Base-by-base conservation (phyloP, 768 basidiomycete genomes). In the Paxillus involutus region DNA sequence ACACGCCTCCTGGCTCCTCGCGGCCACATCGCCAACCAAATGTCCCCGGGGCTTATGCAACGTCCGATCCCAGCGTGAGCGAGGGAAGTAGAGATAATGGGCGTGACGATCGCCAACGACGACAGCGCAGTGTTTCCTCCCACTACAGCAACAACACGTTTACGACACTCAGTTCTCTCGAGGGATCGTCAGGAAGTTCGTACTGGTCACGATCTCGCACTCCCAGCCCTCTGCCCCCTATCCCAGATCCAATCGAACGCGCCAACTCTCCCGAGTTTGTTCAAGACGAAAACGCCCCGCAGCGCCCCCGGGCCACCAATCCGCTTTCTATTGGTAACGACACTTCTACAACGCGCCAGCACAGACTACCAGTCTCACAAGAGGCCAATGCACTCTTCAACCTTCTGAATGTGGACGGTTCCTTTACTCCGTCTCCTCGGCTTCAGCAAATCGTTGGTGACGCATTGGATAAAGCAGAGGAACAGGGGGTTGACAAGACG, bases 111-210 rank as follows among this genome's bases (percentile, higher is more conserved):
- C 46, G 41, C 47, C 44, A 26, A 19, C 44, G 33, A 40, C 56
- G 42, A 37, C 47, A 45, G 35, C 60, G 45, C 3, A 55, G 58
- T 13, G 14, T 39, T 12, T 52, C 59, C 59, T 40, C 74, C 58
- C 17, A 69, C 41, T 50, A 59, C 26, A 79, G 73, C 52, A 49
- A 51, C 0, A 57, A 55, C 32, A 73, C 74, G 0, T 76, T 78
- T 53, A 76, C 81, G 11, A 81, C 79, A 0, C 45, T 82, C 30
- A 83, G 82, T 50, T 80, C 82, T 5, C 60, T 83, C 1, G 72
- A 74, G 3, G 70, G 60, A 1, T 73, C 70, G 8, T 68, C 62
- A 21, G 68, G 70, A n/a, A 73, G 68, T 33, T 73, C 59, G 59
- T 70, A 73, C 72, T 74, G 62, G 69, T 64, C 52, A 29, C 26